phyloP scores from a whole-genome alignment of 1,139 yeast genomes.

The Candida pseudoviswanathii region DNA sequence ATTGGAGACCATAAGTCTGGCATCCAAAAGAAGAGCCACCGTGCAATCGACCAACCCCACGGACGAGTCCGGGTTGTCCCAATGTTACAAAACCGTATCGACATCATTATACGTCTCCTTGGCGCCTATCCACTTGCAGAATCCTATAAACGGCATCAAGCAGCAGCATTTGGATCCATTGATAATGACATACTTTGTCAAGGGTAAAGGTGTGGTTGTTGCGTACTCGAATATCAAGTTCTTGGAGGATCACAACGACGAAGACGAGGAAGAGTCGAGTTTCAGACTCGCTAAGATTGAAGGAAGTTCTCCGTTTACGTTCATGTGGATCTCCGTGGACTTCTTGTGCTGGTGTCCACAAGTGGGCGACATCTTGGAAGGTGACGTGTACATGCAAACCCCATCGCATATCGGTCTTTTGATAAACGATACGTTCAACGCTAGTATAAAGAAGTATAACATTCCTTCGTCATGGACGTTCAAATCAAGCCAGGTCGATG shows the following conservation, averaged over 20 bases:
- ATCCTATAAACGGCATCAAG: slow-evolving; percentile 77
- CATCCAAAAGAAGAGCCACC: slow-evolving; percentile 22
- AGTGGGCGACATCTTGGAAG: slow-evolving; percentile 81
- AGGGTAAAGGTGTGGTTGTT: slow-evolving; percentile 80
- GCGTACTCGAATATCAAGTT: slow-evolving; percentile 66
- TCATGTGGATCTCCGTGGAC: slow-evolving; percentile 84
- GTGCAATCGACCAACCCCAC: slow-evolving; percentile 34
- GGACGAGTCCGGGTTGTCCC: slow-evolving; percentile 45
- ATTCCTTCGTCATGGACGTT: slow-evolving; percentile 86
- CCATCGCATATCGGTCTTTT: slow-evolving; percentile 93
- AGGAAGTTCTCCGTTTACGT: slow-evolving; percentile 85
- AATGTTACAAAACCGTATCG: slow-evolving; percentile 68
- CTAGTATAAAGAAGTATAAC: slow-evolving; percentile 80
- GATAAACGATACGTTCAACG: slow-evolving; percentile 92
- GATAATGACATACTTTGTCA: slow-evolving; percentile 76
- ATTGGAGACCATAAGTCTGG: slow-evolving; percentile 3
- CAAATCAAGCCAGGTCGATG: slow-evolving; percentile 75
- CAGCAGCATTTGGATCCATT: slow-evolving; percentile 89
- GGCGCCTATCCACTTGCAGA: slow-evolving; percentile 74
- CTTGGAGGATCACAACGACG: slow-evolving; percentile 32
- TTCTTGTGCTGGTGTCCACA: slow-evolving; percentile 87
- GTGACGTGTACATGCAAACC: slow-evolving; percentile 87
- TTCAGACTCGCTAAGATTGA: slow-evolving; percentile 62
- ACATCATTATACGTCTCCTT: slow-evolving; percentile 76
- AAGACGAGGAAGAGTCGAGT: slow-evolving; percentile 22